Percentiles rank a stretch among this genome's conserved stretches.
phyloP scores from a whole-genome alignment of 352 stramenopile species.

The Blastocystis sp. region DNA sequence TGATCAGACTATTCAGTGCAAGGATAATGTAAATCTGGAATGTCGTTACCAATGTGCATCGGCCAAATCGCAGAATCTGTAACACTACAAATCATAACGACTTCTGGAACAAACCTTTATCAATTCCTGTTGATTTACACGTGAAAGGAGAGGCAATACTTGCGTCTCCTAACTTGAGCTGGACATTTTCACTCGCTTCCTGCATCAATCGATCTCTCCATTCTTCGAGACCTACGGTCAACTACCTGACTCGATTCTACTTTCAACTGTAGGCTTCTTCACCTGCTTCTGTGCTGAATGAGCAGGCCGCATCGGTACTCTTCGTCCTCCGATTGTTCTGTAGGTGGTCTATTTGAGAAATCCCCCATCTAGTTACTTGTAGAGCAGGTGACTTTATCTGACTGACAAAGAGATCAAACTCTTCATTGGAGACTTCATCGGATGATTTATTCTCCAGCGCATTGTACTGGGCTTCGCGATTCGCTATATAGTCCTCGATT shows the following conservation, averaged over 20 bases:
- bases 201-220: conserved; percentile 63
- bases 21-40: conserved; percentile 98
- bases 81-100: conserved; percentile 68
- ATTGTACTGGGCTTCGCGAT: conserved; percentile 64
- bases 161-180: conserved; percentile 96
- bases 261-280: background rate
- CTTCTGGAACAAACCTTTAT: conserved; percentile 67
- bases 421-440: background rate
- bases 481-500: conserved; percentile 68
- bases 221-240: conserved; percentile 62
- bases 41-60: conserved; percentile 96
- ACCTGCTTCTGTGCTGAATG: conserved; percentile 14
- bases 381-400: background rate
- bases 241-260: background rate
- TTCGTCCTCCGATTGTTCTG: background rate
- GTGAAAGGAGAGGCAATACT: conserved; percentile 98
- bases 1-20: conserved; percentile 93
- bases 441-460: background rate
- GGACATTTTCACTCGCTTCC: conserved; percentile 71
- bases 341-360: background rate
- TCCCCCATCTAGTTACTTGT: background rate
- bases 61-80: conserved; percentile 91
- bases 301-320: background rate
- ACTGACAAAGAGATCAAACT: conserved; percentile 59
- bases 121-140: conserved; percentile 75